These are phyloP conservation scores for Phytophthora sojae DNA, from an alignment of 352 stramenopile species.

Conservation along the genomic window DNA sequence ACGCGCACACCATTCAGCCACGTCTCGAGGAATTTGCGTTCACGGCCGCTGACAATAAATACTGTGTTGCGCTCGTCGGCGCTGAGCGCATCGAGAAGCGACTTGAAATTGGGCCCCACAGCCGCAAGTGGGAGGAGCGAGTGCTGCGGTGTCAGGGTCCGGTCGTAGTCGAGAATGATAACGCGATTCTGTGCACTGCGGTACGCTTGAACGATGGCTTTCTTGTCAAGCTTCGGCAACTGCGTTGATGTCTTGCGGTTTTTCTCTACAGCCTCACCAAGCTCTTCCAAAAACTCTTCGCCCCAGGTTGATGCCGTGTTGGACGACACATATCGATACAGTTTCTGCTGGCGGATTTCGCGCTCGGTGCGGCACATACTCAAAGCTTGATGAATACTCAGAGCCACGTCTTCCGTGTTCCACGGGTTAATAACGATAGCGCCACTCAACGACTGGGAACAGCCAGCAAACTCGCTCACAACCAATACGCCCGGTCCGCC, in stretches of 20 bases:
- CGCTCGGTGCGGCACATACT: constrained; percentile 85
- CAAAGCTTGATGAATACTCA: constrained; percentile 85
- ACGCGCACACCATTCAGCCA: constrained; percentile 83
- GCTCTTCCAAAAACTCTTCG: constrained; percentile 80
- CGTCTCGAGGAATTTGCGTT: constrained; percentile 91
- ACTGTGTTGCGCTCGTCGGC: constrained; percentile 76
- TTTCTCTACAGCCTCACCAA: constrained; percentile 67
- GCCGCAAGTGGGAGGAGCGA: constrained; percentile 82
- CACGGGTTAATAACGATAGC: constrained; percentile 90
- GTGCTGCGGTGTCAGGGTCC: constrained; percentile 81
- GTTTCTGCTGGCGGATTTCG: constrained; percentile 90
- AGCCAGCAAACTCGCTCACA: constrained; percentile 91
- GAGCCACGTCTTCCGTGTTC: constrained; percentile 87
- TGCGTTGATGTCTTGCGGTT: constrained; percentile 59
- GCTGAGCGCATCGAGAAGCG: constrained; percentile 72
- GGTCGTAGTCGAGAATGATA: constrained; percentile 92
- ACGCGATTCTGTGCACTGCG: constrained; percentile 75
- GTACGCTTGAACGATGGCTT: constrained; percentile 73
- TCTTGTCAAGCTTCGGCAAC: constrained; percentile 68
- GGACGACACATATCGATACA: constrained; percentile 89
- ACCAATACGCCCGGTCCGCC: constrained; percentile 86
- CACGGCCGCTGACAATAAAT: constrained; percentile 78
- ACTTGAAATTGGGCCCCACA: constrained; percentile 81
- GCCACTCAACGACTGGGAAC: constrained; percentile 86
- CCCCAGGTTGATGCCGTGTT: constrained; percentile 89